Base-by-base conservation (phyloP, 306 rosid species). In the Mimosa pudica region DNA sequence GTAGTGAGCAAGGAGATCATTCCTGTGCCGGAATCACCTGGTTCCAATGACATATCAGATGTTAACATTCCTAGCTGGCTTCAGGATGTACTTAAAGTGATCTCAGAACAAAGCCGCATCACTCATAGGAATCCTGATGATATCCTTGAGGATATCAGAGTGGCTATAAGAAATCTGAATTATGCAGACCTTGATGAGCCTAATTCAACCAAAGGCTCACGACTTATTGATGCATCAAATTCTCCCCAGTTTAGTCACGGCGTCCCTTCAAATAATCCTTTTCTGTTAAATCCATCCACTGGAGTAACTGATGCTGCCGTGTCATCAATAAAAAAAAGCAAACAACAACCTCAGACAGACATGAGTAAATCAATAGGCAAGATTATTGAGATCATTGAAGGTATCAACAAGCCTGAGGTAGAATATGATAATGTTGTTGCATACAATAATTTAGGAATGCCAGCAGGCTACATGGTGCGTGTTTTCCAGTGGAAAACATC, bases 401-500 rank as follows among this genome's bases (percentile, higher is more conserved):
- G 90, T 82, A 85, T 86, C 68, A 73, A 65, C 79, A 57, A 83
- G 74, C 77, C 85, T 10, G 81, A 86, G 54, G 79, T 80, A 20
- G 89, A 86, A 67, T 55, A 30, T 54, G 82, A 78, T 57, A 74
- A 80, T 38, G 41, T 65, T 33, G 33, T 49, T 47, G 14, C 80
- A 47, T 17, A 36, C 71, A 83, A 67, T 49, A 83, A 78, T 73
- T 82, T 85, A 5, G 94, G 79, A 68, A 64, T 84, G 76, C 77
- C 88, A 13, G 46, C 82, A 2, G 94, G 85, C 75, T 90, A 88
- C 81, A 77, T 79, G 78, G 89, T 80, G 47, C 94, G 90, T 80
- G 83, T 86, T 80, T 85, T 90, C 83, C 92, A 88, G 75, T 90
- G 94, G 94, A 90, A 90, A 76, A 70, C 77, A 69, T 86, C 86